phyloP scores from a whole-genome alignment of 1,139 yeast genomes.

The Magnusiomyces paraingens region DNA sequence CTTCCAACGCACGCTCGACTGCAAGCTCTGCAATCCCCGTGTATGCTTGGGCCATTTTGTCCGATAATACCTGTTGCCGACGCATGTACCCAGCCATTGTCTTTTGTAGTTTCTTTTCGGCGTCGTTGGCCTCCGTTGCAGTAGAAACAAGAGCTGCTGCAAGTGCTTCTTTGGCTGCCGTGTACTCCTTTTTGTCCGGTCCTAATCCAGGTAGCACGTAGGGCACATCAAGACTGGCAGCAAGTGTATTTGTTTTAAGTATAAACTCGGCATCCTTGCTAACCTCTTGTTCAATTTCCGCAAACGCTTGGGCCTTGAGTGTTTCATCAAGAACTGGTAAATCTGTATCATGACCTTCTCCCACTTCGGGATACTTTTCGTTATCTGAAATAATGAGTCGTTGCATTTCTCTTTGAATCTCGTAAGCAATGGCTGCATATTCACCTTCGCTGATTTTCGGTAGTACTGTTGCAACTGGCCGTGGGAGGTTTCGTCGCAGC shows the following conservation, averaged over 20 bases:
- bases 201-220: constrained; percentile 11
- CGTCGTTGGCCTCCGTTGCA: constrained; percentile 31
- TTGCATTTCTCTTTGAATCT: constrained; percentile 37
- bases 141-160: constrained; percentile 21
- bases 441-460: background rate
- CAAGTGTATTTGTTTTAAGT: constrained; percentile 5
- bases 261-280: background rate
- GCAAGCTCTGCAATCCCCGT: constrained; percentile 29
- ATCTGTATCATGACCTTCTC: constrained; percentile 13
- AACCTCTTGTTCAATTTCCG: constrained; percentile 33
- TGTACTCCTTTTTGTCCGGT: constrained; percentile 6
- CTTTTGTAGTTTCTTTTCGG: constrained; percentile 33
- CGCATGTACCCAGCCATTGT: constrained; percentile 36
- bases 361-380: constrained; percentile 32
- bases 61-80: constrained; percentile 29
- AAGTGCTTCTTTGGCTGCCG: constrained; percentile 12
- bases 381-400: constrained; percentile 46
- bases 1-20: constrained; percentile 26
- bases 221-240: constrained; percentile 17
- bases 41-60: constrained; percentile 28
- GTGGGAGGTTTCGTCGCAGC: constrained; percentile 43
- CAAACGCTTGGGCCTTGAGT: constrained; percentile 26
- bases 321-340: constrained; percentile 42
- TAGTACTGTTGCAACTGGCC: constrained; percentile 23
- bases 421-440: background rate